Evolutionary conservation across 164 flowering plant species (phyloP).

Genomic region (Vitis labrusca): DNA sequence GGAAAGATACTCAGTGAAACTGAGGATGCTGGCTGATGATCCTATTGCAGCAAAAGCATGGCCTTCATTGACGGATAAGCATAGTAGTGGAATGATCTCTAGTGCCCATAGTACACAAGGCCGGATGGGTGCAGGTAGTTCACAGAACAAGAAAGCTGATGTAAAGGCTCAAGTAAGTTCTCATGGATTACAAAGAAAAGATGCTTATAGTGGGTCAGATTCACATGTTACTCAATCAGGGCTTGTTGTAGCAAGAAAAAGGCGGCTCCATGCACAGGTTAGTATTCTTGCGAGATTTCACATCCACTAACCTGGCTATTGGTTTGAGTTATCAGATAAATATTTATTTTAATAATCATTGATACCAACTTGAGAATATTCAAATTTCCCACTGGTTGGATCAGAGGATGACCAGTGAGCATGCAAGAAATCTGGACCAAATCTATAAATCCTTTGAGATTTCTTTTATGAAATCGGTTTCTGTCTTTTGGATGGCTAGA

Average conservation of each 20-base stretch:
- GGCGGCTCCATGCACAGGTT: slow-evolving; percentile 81
- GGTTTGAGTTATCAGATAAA: too few species aligned
- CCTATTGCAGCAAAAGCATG: slow-evolving; percentile 37
- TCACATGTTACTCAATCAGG: slow-evolving; percentile 60
- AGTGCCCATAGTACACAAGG: slow-evolving; percentile 46
- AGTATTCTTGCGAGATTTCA: slow-evolving; percentile 6
- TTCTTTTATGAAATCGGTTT: too few species aligned
- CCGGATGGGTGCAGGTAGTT: slow-evolving; percentile 40
- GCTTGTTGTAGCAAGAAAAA: slow-evolving; percentile 65
- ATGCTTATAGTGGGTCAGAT: slow-evolving; percentile 62
- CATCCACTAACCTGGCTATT: too few species aligned
- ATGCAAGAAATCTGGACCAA: not conserved
- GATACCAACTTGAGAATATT: not conserved
- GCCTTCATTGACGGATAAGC: slow-evolving; percentile 55
- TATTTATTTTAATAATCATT: too few species aligned
- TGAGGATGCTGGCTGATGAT: slow-evolving; percentile 65
- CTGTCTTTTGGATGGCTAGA: not conserved
- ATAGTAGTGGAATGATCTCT: slow-evolving; percentile 41
- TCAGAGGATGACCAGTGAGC: slow-evolving; percentile 5
- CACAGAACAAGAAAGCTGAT: slow-evolving; percentile 50
- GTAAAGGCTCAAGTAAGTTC: slow-evolving; percentile 49
- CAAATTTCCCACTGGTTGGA: not conserved
- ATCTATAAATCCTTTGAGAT: too few species aligned
- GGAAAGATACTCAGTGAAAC: slow-evolving; percentile 67
- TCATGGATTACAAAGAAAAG: slow-evolving; percentile 51